phyloP scores from a whole-genome alignment of 176 grass and related monocot species.

The Dactylis glomerata region DNA sequence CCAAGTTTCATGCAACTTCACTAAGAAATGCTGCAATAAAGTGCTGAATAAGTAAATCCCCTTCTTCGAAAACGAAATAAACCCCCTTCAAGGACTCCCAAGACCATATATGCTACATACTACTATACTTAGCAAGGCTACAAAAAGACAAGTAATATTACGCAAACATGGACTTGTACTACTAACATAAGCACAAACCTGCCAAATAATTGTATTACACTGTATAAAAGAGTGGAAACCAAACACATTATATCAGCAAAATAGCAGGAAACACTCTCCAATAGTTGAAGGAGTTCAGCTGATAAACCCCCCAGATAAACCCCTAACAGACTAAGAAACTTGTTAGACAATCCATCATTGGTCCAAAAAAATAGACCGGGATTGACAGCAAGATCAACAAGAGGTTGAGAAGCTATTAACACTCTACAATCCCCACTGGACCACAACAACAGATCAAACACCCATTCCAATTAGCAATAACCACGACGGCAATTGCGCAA shows the following conservation, averaged over 20 bases:
- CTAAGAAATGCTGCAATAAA: not conserved
- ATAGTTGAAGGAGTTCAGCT: not conserved
- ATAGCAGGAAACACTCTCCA: not conserved
- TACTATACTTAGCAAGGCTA: not conserved
- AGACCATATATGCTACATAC: not conserved
- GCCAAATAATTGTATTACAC: not conserved
- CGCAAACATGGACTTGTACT: not conserved
- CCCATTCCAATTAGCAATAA: not conserved
- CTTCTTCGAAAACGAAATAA: not conserved
- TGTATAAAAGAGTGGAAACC: not conserved
- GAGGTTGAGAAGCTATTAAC: not conserved
- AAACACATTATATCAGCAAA: not conserved
- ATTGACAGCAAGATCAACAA: not conserved
- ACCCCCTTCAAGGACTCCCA: not conserved
- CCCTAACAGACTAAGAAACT: not conserved
- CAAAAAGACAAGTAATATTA: not conserved
- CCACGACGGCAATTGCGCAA: not conserved
- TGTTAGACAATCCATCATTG: not conserved
- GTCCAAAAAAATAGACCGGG: not conserved
- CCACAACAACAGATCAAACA: not conserved
- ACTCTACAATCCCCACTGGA: not conserved
- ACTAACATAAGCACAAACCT: not conserved
- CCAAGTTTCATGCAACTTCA: not conserved
- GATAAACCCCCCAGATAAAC: not conserved
- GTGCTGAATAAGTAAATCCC: not conserved